Conservation (phyloP, 768 basidiomycete species). For the Stropharia rugosoannulata region DNA sequence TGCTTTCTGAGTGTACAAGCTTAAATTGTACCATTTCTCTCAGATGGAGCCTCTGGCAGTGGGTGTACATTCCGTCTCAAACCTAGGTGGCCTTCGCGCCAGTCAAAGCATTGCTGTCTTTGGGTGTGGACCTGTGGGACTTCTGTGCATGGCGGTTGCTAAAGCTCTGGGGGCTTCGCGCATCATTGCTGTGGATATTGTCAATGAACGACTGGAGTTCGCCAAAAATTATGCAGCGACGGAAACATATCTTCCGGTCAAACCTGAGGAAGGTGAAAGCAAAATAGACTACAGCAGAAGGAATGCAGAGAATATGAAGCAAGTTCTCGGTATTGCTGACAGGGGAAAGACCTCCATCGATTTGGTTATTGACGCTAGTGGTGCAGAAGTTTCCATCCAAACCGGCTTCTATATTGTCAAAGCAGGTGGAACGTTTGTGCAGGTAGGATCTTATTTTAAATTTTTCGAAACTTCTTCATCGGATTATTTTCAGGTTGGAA, state of each 20-base stretch:
- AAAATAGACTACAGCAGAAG: constrained; percentile 71
- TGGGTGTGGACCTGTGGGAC: constrained; percentile 86
- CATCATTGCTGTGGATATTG: constrained; percentile 83
- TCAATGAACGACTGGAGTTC: constrained; percentile 76
- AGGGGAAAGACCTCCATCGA: constrained; percentile 75
- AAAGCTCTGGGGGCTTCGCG: constrained; percentile 87
- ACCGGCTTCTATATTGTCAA: constrained; percentile 77
- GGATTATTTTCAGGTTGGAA: constrained; percentile 62
- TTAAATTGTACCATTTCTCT: background rate
- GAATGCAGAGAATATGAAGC: constrained; percentile 66
- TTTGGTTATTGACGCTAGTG: constrained; percentile 88
- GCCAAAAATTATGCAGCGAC: constrained; percentile 85
- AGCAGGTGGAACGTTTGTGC: constrained; percentile 73
- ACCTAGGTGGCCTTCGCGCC: constrained; percentile 68
- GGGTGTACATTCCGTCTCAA: constrained; percentile 84
- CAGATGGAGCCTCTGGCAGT: constrained; percentile 96
- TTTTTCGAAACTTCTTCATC: background rate
- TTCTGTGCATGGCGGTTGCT: constrained; percentile 94
- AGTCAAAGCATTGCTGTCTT: constrained; percentile 81
- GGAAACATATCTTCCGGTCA: constrained; percentile 65
- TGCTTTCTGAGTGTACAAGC: background rate
- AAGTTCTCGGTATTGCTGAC: constrained; percentile 64
- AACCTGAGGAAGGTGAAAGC: constrained; percentile 60
- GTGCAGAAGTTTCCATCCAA: constrained; percentile 91
- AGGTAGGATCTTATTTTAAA: constrained; percentile 36